Conservation (phyloP, 2,329 filamentous ascomycete species). For the Furcasterigmium sp. region DNA sequence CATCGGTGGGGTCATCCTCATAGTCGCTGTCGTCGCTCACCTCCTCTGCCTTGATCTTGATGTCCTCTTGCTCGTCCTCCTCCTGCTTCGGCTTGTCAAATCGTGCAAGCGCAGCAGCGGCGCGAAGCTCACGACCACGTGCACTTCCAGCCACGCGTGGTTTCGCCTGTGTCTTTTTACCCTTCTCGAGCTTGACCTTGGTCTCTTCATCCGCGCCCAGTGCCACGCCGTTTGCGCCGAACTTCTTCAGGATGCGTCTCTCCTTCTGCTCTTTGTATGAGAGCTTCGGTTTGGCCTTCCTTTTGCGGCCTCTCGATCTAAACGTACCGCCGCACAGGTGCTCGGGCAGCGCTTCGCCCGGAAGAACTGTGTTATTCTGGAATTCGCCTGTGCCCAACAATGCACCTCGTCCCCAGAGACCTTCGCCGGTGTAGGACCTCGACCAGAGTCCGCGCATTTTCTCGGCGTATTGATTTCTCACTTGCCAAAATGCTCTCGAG, state of each 20-base stretch:
- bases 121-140: slow-evolving; percentile 68
- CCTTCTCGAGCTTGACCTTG: slow-evolving; percentile 63
- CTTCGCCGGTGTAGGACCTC: slow-evolving; percentile 71
- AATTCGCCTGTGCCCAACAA: slow-evolving; percentile 57
- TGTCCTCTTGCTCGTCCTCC: slow-evolving; percentile 32
- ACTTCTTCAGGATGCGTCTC: slow-evolving; percentile 67
- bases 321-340: slow-evolving; percentile 81
- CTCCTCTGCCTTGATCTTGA: slow-evolving; percentile 25
- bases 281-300: slow-evolving; percentile 50
- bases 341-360: slow-evolving; percentile 56
- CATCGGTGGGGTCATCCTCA: slow-evolving; percentile 37
- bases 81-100: slow-evolving; percentile 59
- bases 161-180: slow-evolving; percentile 56
- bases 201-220: slow-evolving; percentile 64
- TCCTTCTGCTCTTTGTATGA: slow-evolving; percentile 71
- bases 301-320: slow-evolving; percentile 46
- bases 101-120: slow-evolving; percentile 69
- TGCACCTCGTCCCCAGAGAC: slow-evolving; percentile 73
- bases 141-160: slow-evolving; percentile 72
- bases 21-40: slow-evolving; percentile 37
- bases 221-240: slow-evolving; percentile 63
- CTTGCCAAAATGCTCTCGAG: slow-evolving; percentile 72
- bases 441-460: slow-evolving; percentile 68
- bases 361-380: slow-evolving; percentile 44
- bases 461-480: slow-evolving; percentile 66